Conservation (phyloP, 495 filamentous ascomycete species). For the Elasticomyces elasticus region DNA sequence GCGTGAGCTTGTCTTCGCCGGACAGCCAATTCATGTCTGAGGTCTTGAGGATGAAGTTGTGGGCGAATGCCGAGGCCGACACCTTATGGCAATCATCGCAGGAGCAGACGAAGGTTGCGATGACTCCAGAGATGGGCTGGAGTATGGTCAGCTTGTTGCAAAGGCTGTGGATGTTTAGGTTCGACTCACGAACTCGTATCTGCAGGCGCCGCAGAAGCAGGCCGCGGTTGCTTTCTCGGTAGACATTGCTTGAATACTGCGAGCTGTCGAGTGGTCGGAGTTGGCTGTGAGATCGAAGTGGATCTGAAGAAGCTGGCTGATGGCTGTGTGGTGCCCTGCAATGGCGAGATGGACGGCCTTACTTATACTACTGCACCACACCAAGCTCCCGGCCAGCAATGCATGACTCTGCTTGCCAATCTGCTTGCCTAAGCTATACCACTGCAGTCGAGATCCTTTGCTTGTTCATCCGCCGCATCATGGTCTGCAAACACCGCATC, state of each 20-base stretch:
- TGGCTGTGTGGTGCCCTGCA: too few relatives aligned
- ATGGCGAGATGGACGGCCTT: neutral
- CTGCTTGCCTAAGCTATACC: neutral
- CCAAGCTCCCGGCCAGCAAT: neutral
- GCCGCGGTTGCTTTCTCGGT: neutral
- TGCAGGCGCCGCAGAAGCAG: slow-evolving; percentile 3
- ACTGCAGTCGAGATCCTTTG: too few relatives aligned
- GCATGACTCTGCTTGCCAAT: neutral
- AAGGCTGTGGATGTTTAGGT: neutral
- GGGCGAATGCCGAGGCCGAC: slow-evolving; percentile 47
- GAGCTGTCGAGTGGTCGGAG: neutral
- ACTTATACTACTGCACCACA: neutral
- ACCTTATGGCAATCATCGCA: slow-evolving; percentile 48
- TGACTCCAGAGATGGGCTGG: slow-evolving; percentile 23
- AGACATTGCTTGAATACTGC: neutral
- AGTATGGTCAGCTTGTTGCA: neutral
- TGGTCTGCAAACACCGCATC: neutral
- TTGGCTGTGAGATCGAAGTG: too few relatives aligned
- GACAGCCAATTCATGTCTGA: slow-evolving; percentile 36
- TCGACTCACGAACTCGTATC: neutral
- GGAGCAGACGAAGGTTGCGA: slow-evolving; percentile 44
- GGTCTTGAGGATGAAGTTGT: slow-evolving; percentile 40
- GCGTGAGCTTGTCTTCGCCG: slow-evolving; percentile 35
- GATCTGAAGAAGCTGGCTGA: too few relatives aligned
- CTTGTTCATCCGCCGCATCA: too few relatives aligned